These are phyloP conservation scores for Cyberlindnera americana DNA, from an alignment of 805 yeast genomes.

Conservation along the genomic window DNA sequence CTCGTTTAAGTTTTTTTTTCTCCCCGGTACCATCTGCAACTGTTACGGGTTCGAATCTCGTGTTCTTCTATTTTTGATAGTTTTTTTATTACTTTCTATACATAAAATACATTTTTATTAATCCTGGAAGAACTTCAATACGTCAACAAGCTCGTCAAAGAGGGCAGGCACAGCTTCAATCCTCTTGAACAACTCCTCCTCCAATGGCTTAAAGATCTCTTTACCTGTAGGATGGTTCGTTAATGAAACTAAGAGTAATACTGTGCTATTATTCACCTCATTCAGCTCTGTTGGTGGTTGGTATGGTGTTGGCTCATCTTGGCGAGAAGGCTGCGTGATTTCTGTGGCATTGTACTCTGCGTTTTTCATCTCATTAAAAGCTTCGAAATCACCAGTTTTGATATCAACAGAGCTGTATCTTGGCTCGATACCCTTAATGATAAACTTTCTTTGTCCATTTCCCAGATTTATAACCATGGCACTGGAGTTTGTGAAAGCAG, in stretches of 20 bases:
- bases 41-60: neutral
- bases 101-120: neutral
- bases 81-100: no score
- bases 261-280: slow-evolving; percentile 39
- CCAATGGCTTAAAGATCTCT: slow-evolving; percentile 31
- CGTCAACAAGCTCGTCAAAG: slow-evolving; percentile 26
- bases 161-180: slow-evolving; percentile 35
- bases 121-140: slow-evolving; percentile 21
- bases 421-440: slow-evolving; percentile 93
- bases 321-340: slow-evolving; percentile 8
- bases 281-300: slow-evolving; percentile 33
- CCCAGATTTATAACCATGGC: slow-evolving; percentile 84
- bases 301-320: slow-evolving; percentile 17
- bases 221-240: slow-evolving; percentile 31
- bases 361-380: slow-evolving; percentile 22
- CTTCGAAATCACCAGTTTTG: slow-evolving; percentile 42
- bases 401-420: slow-evolving; percentile 54
- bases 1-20: neutral
- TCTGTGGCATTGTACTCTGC: slow-evolving; percentile 1
- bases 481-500: slow-evolving; percentile 81
- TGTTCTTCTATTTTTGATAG: no score
- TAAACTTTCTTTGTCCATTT: slow-evolving; percentile 71
- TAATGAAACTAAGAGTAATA: slow-evolving; percentile 35
- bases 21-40: neutral
- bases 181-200: slow-evolving; percentile 30